Conservation (phyloP, 306 rosid genomes). For the Castanea crenata region DNA sequence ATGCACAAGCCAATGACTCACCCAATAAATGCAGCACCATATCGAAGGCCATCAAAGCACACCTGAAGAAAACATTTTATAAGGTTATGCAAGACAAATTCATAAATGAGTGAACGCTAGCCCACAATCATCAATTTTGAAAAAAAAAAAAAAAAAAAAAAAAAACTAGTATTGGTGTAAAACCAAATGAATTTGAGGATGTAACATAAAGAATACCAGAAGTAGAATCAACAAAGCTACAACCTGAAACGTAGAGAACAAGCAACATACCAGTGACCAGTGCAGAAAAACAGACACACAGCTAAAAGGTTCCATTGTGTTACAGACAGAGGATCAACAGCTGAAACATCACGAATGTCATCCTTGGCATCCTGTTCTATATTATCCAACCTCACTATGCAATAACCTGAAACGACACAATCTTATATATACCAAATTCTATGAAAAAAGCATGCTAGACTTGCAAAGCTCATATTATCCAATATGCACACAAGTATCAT, state of each 20-base stretch:
- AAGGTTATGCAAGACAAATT: slow-evolving; percentile 9
- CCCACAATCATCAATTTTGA: neutral
- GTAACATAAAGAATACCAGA: slow-evolving; percentile 3
- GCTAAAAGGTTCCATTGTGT: slow-evolving; percentile 89
- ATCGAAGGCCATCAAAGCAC: slow-evolving; percentile 97
- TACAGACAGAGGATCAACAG: slow-evolving; percentile 48
- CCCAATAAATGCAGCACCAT: slow-evolving; percentile 99
- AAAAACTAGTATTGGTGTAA: neutral
- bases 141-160: neutral
- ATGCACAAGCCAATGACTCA: slow-evolving; percentile 26
- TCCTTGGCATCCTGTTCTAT: slow-evolving; percentile 36
- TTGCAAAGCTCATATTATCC: neutral
- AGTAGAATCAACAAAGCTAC: slow-evolving; percentile 16
- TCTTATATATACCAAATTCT: slow-evolving; percentile 2
- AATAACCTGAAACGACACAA: slow-evolving; percentile 63
- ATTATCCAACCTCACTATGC: slow-evolving; percentile 57
- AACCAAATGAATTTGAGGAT: slow-evolving; percentile 5
- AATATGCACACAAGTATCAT: neutral
- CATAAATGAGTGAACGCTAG: neutral
- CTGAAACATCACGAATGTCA: slow-evolving; percentile 30
- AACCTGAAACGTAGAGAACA: slow-evolving; percentile 26
- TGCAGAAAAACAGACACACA: slow-evolving; percentile 84
- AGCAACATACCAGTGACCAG: slow-evolving; percentile 86
- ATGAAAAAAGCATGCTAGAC: slow-evolving; percentile 8
- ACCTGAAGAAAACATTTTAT: slow-evolving; percentile 51